A percentile compares a stretch with the other conserved stretches of the same genome.
These are phyloP conservation scores for Aspergillus calidoustus DNA, from an alignment of 2,329 filamentous ascomycete genomes.

Conservation along the genomic window DNA sequence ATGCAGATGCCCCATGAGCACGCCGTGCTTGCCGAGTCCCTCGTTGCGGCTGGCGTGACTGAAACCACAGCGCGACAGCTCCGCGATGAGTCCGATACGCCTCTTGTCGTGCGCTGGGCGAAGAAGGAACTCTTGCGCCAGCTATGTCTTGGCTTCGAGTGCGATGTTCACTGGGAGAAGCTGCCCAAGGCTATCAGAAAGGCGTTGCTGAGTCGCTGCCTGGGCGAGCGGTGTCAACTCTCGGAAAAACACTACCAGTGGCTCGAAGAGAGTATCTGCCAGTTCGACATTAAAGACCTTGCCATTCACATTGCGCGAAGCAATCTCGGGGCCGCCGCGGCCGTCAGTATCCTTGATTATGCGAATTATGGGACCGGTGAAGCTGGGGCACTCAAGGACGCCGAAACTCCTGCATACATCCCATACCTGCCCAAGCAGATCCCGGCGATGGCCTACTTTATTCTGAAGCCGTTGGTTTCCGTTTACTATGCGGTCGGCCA, in stretches of 20 bases:
- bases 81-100: constrained; percentile 42
- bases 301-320: constrained; percentile 54
- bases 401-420: constrained; percentile 35
- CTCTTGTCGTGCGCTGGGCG: constrained; percentile 45
- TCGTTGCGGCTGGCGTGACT: constrained; percentile 39
- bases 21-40: constrained; percentile 38
- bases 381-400: constrained; percentile 27
- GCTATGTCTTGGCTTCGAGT: constrained; percentile 55
- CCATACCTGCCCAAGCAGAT: constrained; percentile 33
- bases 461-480: constrained; percentile 43
- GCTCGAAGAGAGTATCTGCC: constrained; percentile 48
- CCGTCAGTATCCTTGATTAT: constrained; percentile 38
- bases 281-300: constrained; percentile 40
- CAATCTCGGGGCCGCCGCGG: constrained; percentile 52
- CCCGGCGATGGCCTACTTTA: constrained; percentile 26
- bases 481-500: constrained; percentile 50
- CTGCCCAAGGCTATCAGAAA: constrained; percentile 53
- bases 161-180: constrained; percentile 57
- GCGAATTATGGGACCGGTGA: constrained; percentile 35
- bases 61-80: constrained; percentile 41
- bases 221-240: constrained; percentile 48
- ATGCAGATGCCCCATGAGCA: constrained; percentile 44
- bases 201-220: constrained; percentile 52
- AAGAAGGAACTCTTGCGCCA: constrained; percentile 53
- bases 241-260: constrained; percentile 48